phyloP scores from a whole-genome alignment of 768 basidiomycete genomes.

The Obba rivulosa region DNA sequence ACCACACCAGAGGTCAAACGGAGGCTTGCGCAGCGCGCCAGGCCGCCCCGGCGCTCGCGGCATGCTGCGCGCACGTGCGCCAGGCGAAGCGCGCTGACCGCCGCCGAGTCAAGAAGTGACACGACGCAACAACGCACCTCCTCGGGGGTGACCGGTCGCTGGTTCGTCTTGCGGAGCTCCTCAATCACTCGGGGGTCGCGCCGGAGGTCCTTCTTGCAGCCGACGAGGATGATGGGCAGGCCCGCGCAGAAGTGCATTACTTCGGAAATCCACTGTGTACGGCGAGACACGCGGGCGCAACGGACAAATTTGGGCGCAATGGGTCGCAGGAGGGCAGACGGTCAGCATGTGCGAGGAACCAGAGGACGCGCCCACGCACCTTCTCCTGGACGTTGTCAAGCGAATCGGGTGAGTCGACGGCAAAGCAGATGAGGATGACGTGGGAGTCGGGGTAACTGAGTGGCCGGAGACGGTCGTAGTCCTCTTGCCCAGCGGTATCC shows the following conservation, averaged over 20 bases:
- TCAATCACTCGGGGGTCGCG: conserved; percentile 91
- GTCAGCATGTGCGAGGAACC: conserved; percentile 1
- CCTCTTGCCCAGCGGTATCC: conserved; percentile 99
- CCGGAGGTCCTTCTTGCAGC: conserved; percentile 98
- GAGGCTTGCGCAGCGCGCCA: neutral
- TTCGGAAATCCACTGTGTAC: conserved; percentile 90
- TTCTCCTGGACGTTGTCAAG: conserved; percentile 99
- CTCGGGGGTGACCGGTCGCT: conserved; percentile 90
- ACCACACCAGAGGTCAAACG: neutral
- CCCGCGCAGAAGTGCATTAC: conserved; percentile 97
- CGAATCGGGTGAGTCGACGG: conserved; percentile 96
- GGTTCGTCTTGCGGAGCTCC: conserved; percentile 89
- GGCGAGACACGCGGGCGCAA: neutral
- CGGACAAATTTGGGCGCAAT: neutral
- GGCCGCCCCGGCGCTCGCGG: neutral
- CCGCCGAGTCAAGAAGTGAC: neutral
- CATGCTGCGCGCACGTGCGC: conserved; percentile 1
- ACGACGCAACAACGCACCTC: conserved; percentile 49
- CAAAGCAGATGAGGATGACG: conserved; percentile 99
- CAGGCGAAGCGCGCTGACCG: neutral
- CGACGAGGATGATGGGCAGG: conserved; percentile 94
- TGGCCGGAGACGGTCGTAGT: conserved; percentile 97
- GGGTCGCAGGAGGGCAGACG: neutral
- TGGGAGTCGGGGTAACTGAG: conserved; percentile 99
- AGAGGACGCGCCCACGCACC: conserved; percentile 42